These are phyloP conservation scores for Leccinellum albellum DNA, from an alignment of 768 basidiomycete species.

Conservation along the genomic window DNA sequence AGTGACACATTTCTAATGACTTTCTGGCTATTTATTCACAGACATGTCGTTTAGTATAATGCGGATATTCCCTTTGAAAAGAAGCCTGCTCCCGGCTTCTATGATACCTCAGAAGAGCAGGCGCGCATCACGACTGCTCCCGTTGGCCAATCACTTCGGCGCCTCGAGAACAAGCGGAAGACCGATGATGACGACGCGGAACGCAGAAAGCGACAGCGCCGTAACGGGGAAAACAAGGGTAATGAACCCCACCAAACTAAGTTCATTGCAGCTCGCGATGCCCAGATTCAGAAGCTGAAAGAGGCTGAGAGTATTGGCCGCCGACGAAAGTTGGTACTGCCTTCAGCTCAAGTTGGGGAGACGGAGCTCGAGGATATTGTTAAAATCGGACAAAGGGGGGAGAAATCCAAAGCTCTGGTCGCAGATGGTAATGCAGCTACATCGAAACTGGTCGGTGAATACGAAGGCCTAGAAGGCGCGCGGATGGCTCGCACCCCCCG, in stretches of 20 bases:
- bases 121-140: constrained; percentile 83
- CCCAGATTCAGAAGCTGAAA: constrained; percentile 96
- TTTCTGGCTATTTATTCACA: neutral
- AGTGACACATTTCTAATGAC: constrained; percentile 25
- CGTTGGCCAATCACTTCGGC: constrained; percentile 83
- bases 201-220: constrained; percentile 82
- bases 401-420: constrained; percentile 83
- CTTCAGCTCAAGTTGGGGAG: constrained; percentile 91
- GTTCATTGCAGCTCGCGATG: constrained; percentile 94
- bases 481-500: constrained; percentile 91
- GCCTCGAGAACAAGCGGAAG: constrained; percentile 95
- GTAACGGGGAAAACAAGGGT: constrained; percentile 58
- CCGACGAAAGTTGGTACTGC: constrained; percentile 78
- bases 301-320: constrained; percentile 95
- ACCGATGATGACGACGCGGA: constrained; percentile 93
- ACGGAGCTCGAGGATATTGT: constrained; percentile 95
- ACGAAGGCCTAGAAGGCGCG: constrained; percentile 84
- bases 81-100: constrained; percentile 92
- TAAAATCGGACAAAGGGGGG: constrained; percentile 92
- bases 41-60: constrained; percentile 65
- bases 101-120: constrained; percentile 93
- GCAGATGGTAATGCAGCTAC: constrained; percentile 80
- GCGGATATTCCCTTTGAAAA: constrained; percentile 99
- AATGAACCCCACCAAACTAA: constrained; percentile 79
- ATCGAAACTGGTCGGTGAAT: constrained; percentile 84